These are phyloP conservation scores for Tetracladium marchalianum DNA, from an alignment of 495 filamentous ascomycete species.

Conservation along the genomic window DNA sequence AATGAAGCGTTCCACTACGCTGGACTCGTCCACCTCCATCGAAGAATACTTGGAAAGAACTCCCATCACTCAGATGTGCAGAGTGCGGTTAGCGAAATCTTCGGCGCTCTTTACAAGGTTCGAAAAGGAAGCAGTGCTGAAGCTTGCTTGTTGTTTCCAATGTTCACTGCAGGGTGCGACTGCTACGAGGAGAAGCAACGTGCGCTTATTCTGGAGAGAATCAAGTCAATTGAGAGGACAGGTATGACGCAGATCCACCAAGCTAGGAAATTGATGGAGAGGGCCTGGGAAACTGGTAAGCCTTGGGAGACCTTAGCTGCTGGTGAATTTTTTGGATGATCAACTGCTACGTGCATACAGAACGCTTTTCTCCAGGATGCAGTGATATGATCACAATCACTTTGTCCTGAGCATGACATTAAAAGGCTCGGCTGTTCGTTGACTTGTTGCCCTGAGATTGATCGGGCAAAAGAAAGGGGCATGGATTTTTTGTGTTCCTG, in stretches of 20 bases:
- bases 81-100: slow-evolving; percentile 52
- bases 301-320: slow-evolving; percentile 54
- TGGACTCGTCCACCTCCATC: slow-evolving; percentile 66
- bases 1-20: slow-evolving; percentile 77
- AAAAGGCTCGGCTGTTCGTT: slow-evolving; percentile 23
- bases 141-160: slow-evolving; percentile 67
- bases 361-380: not conserved
- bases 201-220: slow-evolving; percentile 51
- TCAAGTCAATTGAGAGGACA: slow-evolving; percentile 60
- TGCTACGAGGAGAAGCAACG: slow-evolving; percentile 44
- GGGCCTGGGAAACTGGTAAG: slow-evolving; percentile 51
- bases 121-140: slow-evolving; percentile 59
- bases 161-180: slow-evolving; percentile 81
- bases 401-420: slow-evolving; percentile 23
- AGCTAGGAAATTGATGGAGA: slow-evolving; percentile 54
- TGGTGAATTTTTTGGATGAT: slow-evolving; percentile 57
- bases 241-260: slow-evolving; percentile 60
- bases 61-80: slow-evolving; percentile 48
- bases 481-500: slow-evolving; percentile 7
- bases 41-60: slow-evolving; percentile 56
- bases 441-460: slow-evolving; percentile 2
- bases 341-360: not conserved
- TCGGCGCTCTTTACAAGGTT: slow-evolving; percentile 51
- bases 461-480: slow-evolving; percentile 13
- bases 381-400: not conserved